phyloP scores from a whole-genome alignment of 495 filamentous ascomycete species.

The Aspergillus taichungensis region DNA sequence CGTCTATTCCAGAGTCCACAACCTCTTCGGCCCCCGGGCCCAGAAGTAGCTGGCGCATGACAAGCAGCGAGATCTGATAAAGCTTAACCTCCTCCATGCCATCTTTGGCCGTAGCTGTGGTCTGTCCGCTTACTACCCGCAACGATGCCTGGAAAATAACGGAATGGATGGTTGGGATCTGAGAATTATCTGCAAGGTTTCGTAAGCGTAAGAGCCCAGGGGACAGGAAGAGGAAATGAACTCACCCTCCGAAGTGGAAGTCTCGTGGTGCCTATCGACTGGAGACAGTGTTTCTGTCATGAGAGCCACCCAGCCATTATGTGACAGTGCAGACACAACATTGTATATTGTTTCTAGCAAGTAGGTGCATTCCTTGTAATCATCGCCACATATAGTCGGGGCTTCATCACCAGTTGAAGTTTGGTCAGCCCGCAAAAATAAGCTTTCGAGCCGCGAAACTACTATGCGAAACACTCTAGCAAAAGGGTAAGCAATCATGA shows the following conservation, averaged over 20 bases:
- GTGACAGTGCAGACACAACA: slow-evolving; percentile 45
- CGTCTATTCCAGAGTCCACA: slow-evolving; percentile 62
- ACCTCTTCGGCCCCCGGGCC: slow-evolving; percentile 60
- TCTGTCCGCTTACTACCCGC: slow-evolving; percentile 22
- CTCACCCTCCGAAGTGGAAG: slow-evolving; percentile 24
- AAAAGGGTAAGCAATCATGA: slow-evolving; percentile 7
- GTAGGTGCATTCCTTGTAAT: slow-evolving; percentile 69
- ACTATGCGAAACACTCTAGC: slow-evolving; percentile 36
- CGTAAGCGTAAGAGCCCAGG: slow-evolving; percentile 3
- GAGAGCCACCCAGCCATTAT: slow-evolving; percentile 34
- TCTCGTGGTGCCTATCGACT: slow-evolving; percentile 23
- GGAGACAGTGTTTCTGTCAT: slow-evolving; percentile 26
- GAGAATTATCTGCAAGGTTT: slow-evolving; percentile 16
- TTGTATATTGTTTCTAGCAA: slow-evolving; percentile 68
- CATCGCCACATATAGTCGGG: slow-evolving; percentile 38
- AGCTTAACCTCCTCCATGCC: slow-evolving; percentile 34
- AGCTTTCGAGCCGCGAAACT: slow-evolving; percentile 28
- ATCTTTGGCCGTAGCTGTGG: slow-evolving; percentile 1
- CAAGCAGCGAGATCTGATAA: slow-evolving; percentile 58
- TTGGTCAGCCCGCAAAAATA: slow-evolving; percentile 21
- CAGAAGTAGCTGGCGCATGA: slow-evolving; percentile 67
- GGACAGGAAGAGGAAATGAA: neutral
- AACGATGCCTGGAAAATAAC: slow-evolving; percentile 29
- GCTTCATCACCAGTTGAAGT: slow-evolving; percentile 9
- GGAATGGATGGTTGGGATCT: slow-evolving; percentile 29